Evolutionary conservation across 306 rosid genomes (phyloP).

Genomic region (Dryas alaskensis): DNA sequence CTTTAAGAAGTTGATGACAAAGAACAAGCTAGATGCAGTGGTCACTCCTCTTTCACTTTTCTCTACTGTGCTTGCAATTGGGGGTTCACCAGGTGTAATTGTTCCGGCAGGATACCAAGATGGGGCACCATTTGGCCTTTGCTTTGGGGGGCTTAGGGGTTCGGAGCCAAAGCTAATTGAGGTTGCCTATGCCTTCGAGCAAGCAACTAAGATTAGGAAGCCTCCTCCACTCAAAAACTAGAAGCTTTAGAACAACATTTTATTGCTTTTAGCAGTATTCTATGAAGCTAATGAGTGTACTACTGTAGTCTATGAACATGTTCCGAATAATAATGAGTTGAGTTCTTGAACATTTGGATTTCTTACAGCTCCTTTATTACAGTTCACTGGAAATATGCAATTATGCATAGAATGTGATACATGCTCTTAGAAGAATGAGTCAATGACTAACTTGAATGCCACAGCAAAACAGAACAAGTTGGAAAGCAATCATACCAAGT

Average conservation of each 20-base stretch:
- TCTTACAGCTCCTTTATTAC: too few species aligned
- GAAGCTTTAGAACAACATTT: not conserved
- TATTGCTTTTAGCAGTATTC: too few species aligned
- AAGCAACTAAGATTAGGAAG: conserved; percentile 34
- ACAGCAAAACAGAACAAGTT: too few species aligned
- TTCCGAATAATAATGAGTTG: too few species aligned
- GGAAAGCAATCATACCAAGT: too few species aligned
- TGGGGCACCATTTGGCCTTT: conserved; percentile 33
- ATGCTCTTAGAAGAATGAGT: too few species aligned
- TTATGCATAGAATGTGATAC: too few species aligned
- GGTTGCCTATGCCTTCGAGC: conserved; percentile 37
- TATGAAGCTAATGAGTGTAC: too few species aligned
- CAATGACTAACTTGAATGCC: too few species aligned
- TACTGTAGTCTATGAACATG: too few species aligned
- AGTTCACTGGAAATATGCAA: too few species aligned
- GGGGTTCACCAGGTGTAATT: conserved; percentile 30
- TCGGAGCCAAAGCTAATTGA: conserved; percentile 34
- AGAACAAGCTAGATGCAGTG: conserved; percentile 44
- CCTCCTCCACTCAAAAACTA: conserved; percentile 22
- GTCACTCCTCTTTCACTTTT: conserved; percentile 16
- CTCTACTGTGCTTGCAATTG: conserved; percentile 20
- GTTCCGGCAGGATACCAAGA: conserved; percentile 34
- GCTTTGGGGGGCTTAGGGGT: conserved; percentile 38
- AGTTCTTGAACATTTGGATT: too few species aligned
- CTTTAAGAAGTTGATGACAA: conserved; percentile 37